Evolutionary conservation across 495 filamentous ascomycete species (phyloP), one percentile per base, ranked within the genome.

Genomic region (Polyplosphaeria fusca): DNA sequence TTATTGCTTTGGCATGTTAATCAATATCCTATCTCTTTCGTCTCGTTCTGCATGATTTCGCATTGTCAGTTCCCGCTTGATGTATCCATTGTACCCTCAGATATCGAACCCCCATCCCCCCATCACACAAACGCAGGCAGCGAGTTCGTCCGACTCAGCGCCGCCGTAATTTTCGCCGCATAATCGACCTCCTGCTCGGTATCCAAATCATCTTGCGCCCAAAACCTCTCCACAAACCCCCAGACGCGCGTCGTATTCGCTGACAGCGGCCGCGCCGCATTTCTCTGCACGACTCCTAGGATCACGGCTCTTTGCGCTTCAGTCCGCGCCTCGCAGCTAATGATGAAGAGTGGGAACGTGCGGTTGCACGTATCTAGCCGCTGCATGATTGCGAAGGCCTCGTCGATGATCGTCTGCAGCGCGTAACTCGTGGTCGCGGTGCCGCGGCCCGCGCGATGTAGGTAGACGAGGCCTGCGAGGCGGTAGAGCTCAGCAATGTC

Each of bases 321-420:
- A 2, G 48, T 62, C 22, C 58, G 61, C 43, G 64, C 61, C 40
- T 67, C 64, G 51, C 61, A 65, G 51, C 52, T 46, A 20, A 67
- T 41, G 37, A 67, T 60, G 25, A 69, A 58, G 22, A 67, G 42
- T 4, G 67, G 67, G 46, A 66, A 60, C n/a, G 24, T n/a, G 1
- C 51, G 39, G 19, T 55, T 41, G 18, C 40, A 55, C 2, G 51
- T 55, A 9, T 55, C 24, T 14, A 55, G 39, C 11, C n/a, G 4
- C 14, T 30, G 7, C 11, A 55, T 3, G 18, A 55, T 22, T 3
- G 5, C 39, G 27, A 55, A 55, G 3, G 51, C 51, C 9, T 55
- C 51, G 1, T 28, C 26, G 11, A 55, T 22, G 13, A 45, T 16
- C 22, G 22, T 26, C 13, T n/a, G 18, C 11, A 38, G 13, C 18